Base-by-base conservation (phyloP, 352 stramenopile species). In the Phytophthora crassamura region DNA sequence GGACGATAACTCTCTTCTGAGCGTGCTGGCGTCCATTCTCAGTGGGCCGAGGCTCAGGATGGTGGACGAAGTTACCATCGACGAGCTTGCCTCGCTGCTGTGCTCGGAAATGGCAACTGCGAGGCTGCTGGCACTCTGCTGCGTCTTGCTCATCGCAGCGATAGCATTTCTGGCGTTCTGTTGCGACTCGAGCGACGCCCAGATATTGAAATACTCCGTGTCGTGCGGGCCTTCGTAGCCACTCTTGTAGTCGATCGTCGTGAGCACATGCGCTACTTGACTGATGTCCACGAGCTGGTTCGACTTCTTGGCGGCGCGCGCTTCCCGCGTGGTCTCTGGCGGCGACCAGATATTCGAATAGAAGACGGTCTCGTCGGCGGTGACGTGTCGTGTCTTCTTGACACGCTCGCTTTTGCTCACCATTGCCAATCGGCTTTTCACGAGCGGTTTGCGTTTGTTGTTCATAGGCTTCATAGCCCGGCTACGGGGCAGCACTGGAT, bases 271-370 rank as follows among this genome's bases (percentile, higher is more conserved):
- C 16, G 86, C 77, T 20, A 94, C 81, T 35, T 94, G 86, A n/a
- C 77, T 80, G 52, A 94, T 90, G 55, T 94, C 86, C 28, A 94
- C 79, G 34, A 86, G 80, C 60, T 75, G 78, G 36, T 40, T 57
- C 32, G 64, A 59, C 43, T 57, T 71, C 61, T 76, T 74, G 38
- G 45, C 14, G 32, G 40, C 52, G 8, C 35, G 40, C 18, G 55
- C 42, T 18, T 75, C 56, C 8, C 30, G 41, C 12, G 45, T 42
- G 20, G 58, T 67, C 49, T 74, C 66, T 3, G 67, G 45, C 16
- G 56, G 46, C 9, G 73, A 75, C 85, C 85, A 94, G 53, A 94
- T 94, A 78, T 94, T 94, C 36, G 74, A 74, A 72, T 94, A 94
- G 69, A 94, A 94, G 42, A 88, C 85, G 45, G 66, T 86, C 67